Evolutionary conservation across 2,329 filamentous ascomycete genomes (phyloP), one percentile per base, ranked within the genome.

Genomic region (Fonsecaea monophora): DNA sequence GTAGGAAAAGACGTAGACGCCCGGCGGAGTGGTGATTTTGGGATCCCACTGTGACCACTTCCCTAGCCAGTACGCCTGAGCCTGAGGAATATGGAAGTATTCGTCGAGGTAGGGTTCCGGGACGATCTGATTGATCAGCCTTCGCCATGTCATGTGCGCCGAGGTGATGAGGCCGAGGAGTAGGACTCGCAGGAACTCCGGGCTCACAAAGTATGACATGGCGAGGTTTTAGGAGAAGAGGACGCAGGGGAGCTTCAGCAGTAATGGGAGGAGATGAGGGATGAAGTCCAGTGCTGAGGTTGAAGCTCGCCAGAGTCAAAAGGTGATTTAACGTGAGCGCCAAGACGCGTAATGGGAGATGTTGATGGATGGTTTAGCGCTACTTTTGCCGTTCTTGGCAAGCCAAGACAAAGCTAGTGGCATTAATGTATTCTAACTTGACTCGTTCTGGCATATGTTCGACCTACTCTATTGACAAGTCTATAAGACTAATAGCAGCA

Each of bases 11-110:
- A 82, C 83, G 74, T 83, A 93, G 82, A 99, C 81, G 38, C 94
- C 95, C 0, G 95, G 94, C 0, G 95, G 95, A 1, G 95, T 99
- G 0, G 95, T 99, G 75, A 99, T 95, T 77, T 98, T 99, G 67
- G 94, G 90, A 78, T 99, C 94, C 95, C 95, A 99, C 64, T 92
- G 84, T 12, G 78, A 76, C 81, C 90, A 96, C 62, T 85, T 85
- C 10, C 90, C 89, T 1, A 57, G 37, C 77, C 94, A 97, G 78
- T 97, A 99, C 35, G 86, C 87, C 74, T 96, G 92, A 0, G 93
- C 93, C 79, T 99, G 95, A 0, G 92, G 92, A 25, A 97, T 89
- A 77, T 99, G 82, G 72, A 83, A 83, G 13, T 80, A 79, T 70
- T 83, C 82, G 68, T 83, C 82, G 21, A 89, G 82, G 75, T 89